phyloP scores from a whole-genome alignment of 1,284 basidiomycete species.

The Marasmius fiardii region DNA sequence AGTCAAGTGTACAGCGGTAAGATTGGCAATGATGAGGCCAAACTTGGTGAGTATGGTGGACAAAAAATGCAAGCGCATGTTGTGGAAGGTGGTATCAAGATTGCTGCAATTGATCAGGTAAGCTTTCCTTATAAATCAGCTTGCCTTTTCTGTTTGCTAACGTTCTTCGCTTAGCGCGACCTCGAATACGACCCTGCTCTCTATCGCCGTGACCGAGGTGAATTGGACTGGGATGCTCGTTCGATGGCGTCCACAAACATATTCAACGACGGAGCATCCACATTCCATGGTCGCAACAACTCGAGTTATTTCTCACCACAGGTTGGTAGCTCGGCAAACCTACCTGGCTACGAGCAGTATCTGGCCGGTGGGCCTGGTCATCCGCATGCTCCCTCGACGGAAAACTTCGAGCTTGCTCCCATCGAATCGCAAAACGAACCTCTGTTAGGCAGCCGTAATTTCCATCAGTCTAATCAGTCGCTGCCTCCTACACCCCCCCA shows the following conservation, averaged over 20 bases:
- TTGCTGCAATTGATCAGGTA: constrained; percentile 74
- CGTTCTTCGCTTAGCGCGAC: constrained; percentile 41
- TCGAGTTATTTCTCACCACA: constrained; percentile 40
- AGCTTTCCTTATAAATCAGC: constrained; percentile 13
- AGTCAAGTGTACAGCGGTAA: constrained; percentile 73
- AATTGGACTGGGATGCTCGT: constrained; percentile 75
- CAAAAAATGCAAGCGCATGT: constrained; percentile 70
- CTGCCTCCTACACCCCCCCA: constrained; percentile 27
- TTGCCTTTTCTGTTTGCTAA: constrained; percentile 7
- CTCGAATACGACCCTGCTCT: constrained; percentile 73
- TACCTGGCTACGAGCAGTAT: constrained; percentile 53
- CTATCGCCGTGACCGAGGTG: constrained; percentile 75
- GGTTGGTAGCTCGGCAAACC: constrained; percentile 31
- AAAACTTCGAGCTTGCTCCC: constrained; percentile 55
- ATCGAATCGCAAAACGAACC: constrained; percentile 56
- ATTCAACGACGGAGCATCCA: constrained; percentile 39
- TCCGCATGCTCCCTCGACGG: constrained; percentile 24
- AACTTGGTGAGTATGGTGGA: constrained; percentile 71
- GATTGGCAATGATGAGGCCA: constrained; percentile 58
- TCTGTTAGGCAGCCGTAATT: constrained; percentile 35
- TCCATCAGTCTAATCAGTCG: constrained; percentile 31
- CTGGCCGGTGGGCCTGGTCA: constrained; percentile 37
- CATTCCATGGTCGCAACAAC: constrained; percentile 35
- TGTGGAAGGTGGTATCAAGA: constrained; percentile 71
- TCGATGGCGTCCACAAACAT: constrained; percentile 62